These are phyloP conservation scores for Microbotryum intermedium DNA, from an alignment of 1,284 basidiomycete genomes.

Conservation along the genomic window DNA sequence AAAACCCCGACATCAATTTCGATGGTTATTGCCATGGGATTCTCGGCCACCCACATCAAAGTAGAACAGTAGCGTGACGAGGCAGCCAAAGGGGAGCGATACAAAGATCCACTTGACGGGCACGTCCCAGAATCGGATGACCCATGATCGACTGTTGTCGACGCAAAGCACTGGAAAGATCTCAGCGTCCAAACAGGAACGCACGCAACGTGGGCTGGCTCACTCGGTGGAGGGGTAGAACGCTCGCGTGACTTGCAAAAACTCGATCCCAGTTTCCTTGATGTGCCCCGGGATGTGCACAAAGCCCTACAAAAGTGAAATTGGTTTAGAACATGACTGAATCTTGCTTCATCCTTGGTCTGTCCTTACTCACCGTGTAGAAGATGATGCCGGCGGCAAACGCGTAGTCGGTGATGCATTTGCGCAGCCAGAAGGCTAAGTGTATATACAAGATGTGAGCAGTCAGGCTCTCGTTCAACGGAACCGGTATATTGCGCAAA, in stretches of 20 bases:
- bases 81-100: slow-evolving; percentile 50
- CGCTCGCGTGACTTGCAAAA: slow-evolving; percentile 27
- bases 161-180: not conserved
- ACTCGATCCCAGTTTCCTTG: slow-evolving; percentile 25
- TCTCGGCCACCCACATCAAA: slow-evolving; percentile 40
- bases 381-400: slow-evolving; percentile 41
- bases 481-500: no score
- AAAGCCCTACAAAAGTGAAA: no score
- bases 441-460: not conserved
- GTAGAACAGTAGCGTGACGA: slow-evolving; percentile 42
- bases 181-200: not conserved
- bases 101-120: slow-evolving; percentile 82
- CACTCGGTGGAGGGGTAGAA: slow-evolving; percentile 29
- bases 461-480: no score
- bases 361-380: no score
- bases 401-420: slow-evolving; percentile 39
- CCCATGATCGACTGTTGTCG: slow-evolving; percentile 48
- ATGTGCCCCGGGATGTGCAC: slow-evolving; percentile 31
- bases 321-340: no score
- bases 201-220: not conserved
- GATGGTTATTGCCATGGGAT: no score
- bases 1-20: not conserved
- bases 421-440: slow-evolving; percentile 39
- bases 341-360: no score
- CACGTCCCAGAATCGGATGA: slow-evolving; percentile 85